Evolutionary conservation across 148 eudicot species (phyloP), one percentile per base, ranked within the genome.

Genomic region (Silene latifolia): DNA sequence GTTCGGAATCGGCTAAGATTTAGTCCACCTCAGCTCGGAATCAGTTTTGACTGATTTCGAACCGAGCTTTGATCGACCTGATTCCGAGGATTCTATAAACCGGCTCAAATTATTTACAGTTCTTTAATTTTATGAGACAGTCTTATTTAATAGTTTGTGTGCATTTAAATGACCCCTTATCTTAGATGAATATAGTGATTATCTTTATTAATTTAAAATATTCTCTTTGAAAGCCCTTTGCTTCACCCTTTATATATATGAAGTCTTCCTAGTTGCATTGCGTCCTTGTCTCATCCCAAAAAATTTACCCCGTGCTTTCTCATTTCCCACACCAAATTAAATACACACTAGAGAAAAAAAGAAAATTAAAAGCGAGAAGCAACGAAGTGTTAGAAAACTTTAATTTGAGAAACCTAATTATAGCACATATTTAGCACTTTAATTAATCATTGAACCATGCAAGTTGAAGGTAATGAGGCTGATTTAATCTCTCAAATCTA

Each of bases 401-500:
- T 5, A 12, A 61, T 61, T 61, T 53, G 39, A 17, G 15, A 65
- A 57, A 27, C 54, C 18, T n/a, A 23, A 27, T 54, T 70, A 3
- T 61, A 20, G 4, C 12, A 42, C 13, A 24, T 18, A 60, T 11
- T 32, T 32, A 20, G 27, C n/a, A 68, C 8, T 27, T 68, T 8
- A 35, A 10, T 44, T 11, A 19, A 13, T 21, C 23, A 63, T 25
- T 20, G 4, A 74, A 85, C 8, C 79, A 85, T 86, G 84, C 84
- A 74, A 71, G 27, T 79, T 68, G 83, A 67, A 57, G 84, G 84
- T 80, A 83, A 80, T 79, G 84, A 78, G 64, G 79, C 82, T 75
- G 79, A 46, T 72, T 69, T 80, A 11, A 80, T 87, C 14, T 85
- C 93, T 18, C 82, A 85, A 75, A 74, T 82, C 62, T 91, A 86